phyloP scores from a whole-genome alignment of 306 rosid genomes.

The Styphnolobium japonicum region DNA sequence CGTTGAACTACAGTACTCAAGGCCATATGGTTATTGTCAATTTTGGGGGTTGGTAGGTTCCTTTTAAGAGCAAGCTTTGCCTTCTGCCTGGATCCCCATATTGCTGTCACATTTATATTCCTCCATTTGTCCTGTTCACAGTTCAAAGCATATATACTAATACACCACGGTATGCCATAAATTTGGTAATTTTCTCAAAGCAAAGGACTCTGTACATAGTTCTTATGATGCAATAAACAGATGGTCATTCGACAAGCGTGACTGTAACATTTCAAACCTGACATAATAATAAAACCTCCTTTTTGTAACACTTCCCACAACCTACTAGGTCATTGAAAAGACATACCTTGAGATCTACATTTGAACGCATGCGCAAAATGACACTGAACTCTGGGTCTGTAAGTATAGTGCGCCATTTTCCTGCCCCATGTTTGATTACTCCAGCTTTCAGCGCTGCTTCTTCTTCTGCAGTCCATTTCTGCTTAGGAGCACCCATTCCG shows the following conservation, averaged over 20 bases:
- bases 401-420: conserved; percentile 97
- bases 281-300: conserved; percentile 7
- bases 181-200: conserved; percentile 6
- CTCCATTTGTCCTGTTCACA: conserved; percentile 94
- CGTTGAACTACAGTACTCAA: conserved; percentile 37
- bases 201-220: background rate
- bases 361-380: conserved; percentile 74
- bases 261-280: conserved; percentile 14
- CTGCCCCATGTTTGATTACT: conserved; percentile 91
- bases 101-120: conserved; percentile 92
- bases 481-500: conserved; percentile 99
- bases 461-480: conserved; percentile 96
- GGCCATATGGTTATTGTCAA: conserved; percentile 46
- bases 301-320: background rate
- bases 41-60: conserved; percentile 47
- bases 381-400: conserved; percentile 79
- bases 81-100: conserved; percentile 98
- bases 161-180: conserved; percentile 20
- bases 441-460: conserved; percentile 98
- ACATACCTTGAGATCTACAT: conserved; percentile 93
- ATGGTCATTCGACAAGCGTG: conserved; percentile 14
- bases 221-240: conserved; percentile 10
- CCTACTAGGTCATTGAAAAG: background rate
- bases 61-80: conserved; percentile 92
- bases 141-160: conserved; percentile 35